phyloP scores from a whole-genome alignment of 2,329 filamentous ascomycete genomes.

The Raffaelea arxii region DNA sequence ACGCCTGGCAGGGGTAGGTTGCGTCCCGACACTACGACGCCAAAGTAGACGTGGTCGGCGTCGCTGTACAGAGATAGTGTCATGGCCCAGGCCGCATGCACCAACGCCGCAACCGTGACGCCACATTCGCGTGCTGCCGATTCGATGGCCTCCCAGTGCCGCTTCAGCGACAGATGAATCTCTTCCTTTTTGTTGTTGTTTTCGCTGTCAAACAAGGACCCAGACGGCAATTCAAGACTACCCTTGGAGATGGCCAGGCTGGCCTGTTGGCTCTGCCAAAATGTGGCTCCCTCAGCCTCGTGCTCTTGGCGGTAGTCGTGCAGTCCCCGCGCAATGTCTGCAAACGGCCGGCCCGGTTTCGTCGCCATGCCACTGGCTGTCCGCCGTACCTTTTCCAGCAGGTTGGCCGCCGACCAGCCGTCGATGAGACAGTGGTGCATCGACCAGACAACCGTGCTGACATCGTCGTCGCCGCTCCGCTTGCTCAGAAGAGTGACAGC shows the following conservation, averaged over 20 bases:
- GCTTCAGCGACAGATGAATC: neutral
- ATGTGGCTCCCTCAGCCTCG: neutral
- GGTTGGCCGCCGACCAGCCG: neutral
- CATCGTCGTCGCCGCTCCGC: neutral
- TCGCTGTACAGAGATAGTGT: conserved; percentile 16
- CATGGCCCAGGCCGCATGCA: conserved; percentile 16
- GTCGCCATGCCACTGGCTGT: neutral
- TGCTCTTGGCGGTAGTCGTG: neutral
- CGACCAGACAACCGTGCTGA: neutral
- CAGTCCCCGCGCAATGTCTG: neutral
- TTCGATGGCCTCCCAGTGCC: neutral
- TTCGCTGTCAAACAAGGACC: neutral
- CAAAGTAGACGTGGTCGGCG: conserved; percentile 14
- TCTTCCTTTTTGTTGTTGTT: neutral
- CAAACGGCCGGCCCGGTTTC: neutral
- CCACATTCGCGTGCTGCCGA: neutral
- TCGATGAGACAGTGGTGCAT: neutral
- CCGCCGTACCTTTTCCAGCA: neutral
- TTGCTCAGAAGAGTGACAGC: neutral
- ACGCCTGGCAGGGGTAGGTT: neutral
- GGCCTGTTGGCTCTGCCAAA: neutral
- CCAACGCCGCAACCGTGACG: neutral
- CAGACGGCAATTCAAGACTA: neutral
- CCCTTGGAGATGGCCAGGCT: neutral
- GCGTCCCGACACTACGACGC: neutral